Conservation (phyloP, 139 green algal species). For the Chlorella sorokiniana region DNA sequence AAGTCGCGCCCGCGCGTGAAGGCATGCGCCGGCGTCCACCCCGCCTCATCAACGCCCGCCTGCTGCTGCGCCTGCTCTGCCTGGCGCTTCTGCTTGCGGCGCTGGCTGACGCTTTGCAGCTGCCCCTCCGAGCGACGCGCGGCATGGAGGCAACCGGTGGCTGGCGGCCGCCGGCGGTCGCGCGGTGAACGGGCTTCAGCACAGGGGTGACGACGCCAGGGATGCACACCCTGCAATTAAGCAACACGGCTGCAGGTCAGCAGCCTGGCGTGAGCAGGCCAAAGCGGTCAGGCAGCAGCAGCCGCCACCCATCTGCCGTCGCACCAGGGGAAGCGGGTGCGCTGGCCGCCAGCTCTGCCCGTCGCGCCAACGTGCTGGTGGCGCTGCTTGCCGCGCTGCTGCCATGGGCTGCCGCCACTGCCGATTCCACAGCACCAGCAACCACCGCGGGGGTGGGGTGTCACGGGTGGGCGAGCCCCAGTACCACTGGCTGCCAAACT, state of each 20-base stretch:
- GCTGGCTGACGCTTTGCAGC: not conserved
- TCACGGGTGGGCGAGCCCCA: constrained; percentile 6
- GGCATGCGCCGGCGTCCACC: not conserved
- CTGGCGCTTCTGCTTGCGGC: not conserved
- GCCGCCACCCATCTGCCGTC: not conserved
- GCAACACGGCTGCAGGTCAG: not conserved
- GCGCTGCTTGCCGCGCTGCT: too few species aligned
- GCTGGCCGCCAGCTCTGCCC: too few species aligned
- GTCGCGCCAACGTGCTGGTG: too few species aligned
- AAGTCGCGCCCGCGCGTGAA: constrained; percentile 31
- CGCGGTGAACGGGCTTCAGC: too few species aligned
- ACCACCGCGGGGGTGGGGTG: not conserved
- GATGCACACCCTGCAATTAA: not conserved
- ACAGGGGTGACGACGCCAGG: not conserved
- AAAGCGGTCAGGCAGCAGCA: not conserved
- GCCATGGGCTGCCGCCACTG: too few species aligned
- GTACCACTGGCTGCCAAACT: constrained; percentile 26
- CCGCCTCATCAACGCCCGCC: not conserved
- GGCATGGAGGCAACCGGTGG: not conserved
- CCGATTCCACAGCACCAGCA: too few species aligned
- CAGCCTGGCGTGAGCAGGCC: not conserved
- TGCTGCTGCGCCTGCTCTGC: not conserved
- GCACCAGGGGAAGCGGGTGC: too few species aligned
- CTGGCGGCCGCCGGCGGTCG: not conserved
- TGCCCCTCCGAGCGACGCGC: not conserved